These are phyloP conservation scores for Pseudocercospora pini-densiflorae DNA, from an alignment of 2,329 filamentous ascomycete genomes.

Conservation along the genomic window DNA sequence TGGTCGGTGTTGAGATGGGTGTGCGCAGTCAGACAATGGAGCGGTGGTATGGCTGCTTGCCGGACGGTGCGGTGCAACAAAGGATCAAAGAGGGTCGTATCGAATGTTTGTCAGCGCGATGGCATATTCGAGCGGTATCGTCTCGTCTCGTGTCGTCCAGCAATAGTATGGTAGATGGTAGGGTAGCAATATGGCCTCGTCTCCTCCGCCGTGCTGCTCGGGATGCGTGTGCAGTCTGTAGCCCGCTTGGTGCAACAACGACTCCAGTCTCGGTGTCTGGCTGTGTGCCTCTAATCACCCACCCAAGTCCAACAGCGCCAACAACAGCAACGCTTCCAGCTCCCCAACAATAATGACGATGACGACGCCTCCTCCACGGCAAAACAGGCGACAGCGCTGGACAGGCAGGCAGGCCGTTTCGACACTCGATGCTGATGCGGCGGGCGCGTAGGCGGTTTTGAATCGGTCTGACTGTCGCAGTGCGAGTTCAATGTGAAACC, in stretches of 20 bases:
- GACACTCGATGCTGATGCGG: not conserved
- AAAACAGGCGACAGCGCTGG: not conserved
- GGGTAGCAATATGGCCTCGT: not conserved
- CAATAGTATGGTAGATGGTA: not conserved
- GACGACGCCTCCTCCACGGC: not conserved
- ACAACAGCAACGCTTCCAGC: not conserved
- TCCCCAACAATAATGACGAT: not conserved
- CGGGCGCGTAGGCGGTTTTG: conserved; percentile 9
- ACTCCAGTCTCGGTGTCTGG: not conserved
- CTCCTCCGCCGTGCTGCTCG: not conserved
- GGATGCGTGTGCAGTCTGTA: not conserved
- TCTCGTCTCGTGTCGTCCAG: conserved; percentile 13
- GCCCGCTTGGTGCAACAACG: not conserved
- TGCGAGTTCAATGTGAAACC: conserved; percentile 8
- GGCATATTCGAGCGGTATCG: conserved; percentile 16
- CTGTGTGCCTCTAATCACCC: not conserved
- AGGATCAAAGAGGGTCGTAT: conserved; percentile 6
- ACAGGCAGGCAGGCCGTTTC: conserved; percentile 1
- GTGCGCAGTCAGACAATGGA: conserved; percentile 12
- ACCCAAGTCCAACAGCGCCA: not conserved
- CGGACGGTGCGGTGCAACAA: conserved; percentile 20
- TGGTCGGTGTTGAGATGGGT: conserved; percentile 5
- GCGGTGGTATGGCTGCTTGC: conserved; percentile 10
- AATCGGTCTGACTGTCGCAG: not conserved
- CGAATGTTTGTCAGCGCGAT: conserved; percentile 9